Percentiles rank a stretch among this genome's conserved stretches.
Conservation (phyloP, 306 rosid genomes). For the Ormosia emarginata region DNA sequence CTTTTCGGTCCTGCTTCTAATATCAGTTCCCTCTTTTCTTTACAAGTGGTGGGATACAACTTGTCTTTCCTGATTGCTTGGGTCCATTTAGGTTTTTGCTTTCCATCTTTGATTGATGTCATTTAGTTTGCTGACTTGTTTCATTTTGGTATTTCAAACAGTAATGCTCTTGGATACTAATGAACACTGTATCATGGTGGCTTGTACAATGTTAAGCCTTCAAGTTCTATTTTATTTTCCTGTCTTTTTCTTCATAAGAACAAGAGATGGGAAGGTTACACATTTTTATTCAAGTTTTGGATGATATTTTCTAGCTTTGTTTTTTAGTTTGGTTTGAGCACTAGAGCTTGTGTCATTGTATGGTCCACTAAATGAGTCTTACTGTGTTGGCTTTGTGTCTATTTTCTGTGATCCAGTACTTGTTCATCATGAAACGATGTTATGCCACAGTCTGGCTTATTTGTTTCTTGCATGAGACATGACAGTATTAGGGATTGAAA, state of each 20-base stretch:
- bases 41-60: not conserved
- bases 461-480: not conserved
- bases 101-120: not conserved
- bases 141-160: not conserved
- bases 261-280: not conserved
- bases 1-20: not conserved
- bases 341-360: not conserved
- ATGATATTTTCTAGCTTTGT: not conserved
- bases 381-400: not conserved
- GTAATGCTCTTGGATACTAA: not conserved
- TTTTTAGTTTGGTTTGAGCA: not conserved
- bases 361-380: not conserved
- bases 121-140: not conserved
- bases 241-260: not conserved
- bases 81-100: not conserved
- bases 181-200: not conserved
- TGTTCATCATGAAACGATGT: not conserved
- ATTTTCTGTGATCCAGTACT: not conserved
- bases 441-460: not conserved
- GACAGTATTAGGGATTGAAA: not conserved
- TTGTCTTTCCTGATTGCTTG: not conserved
- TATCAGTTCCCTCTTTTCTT: constrained; percentile 13
- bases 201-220: not conserved
- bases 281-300: not conserved
- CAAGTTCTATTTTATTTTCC: not conserved